Evolutionary conservation across 2,329 filamentous ascomycete species (phyloP).

Genomic region (Aspergillus unguis): DNA sequence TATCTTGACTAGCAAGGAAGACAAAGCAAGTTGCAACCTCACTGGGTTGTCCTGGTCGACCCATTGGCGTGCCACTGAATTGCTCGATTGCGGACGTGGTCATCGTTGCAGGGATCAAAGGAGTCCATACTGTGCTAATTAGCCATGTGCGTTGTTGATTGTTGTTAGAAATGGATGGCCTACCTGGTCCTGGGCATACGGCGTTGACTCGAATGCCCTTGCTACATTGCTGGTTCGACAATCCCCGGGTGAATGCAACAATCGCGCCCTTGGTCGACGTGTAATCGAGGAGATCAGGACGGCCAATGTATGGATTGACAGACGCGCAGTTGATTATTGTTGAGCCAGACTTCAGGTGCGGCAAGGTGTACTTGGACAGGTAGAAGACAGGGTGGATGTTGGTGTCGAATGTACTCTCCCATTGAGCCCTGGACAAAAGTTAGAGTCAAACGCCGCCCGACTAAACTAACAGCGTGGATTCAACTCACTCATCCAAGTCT

Average conservation of each 20-base stretch:
- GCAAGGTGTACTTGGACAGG: conserved; percentile 71
- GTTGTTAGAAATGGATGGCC: conserved; percentile 9
- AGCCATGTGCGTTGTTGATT: background rate
- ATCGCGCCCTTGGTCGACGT: conserved; percentile 72
- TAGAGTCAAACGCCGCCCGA: background rate
- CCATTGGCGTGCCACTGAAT: conserved; percentile 69
- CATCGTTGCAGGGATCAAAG: conserved; percentile 72
- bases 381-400: conserved; percentile 84
- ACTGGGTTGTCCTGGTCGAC: conserved; percentile 71
- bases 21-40: conserved; percentile 81
- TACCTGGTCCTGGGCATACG: conserved; percentile 68
- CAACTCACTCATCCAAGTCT: conserved; percentile 62
- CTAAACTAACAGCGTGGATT: background rate
- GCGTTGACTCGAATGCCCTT: conserved; percentile 74
- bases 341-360: conserved; percentile 69
- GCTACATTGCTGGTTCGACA: conserved; percentile 70
- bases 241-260: conserved; percentile 71
- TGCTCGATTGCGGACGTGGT: conserved; percentile 65
- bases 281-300: conserved; percentile 77
- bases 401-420: conserved; percentile 73
- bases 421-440: conserved; percentile 60
- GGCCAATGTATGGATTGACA: conserved; percentile 78
- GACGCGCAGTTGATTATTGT: conserved; percentile 84
- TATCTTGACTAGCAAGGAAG: conserved; percentile 73
- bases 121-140: conserved; percentile 61